These are phyloP conservation scores for Tausonia pullulans DNA, from an alignment of 1,284 basidiomycete species.

Conservation along the genomic window DNA sequence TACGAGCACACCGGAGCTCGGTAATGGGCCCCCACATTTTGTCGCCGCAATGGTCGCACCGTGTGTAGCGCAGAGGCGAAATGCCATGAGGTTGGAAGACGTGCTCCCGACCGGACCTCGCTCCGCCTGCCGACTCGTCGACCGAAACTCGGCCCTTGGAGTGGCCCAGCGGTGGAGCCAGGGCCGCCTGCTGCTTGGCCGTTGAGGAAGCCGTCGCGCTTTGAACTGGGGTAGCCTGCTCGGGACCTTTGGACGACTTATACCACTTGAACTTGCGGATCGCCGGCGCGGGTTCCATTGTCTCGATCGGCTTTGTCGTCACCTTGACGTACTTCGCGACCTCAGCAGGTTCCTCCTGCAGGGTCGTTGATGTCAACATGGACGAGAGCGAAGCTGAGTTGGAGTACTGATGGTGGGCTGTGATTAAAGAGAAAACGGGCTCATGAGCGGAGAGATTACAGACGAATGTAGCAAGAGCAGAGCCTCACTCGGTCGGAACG, in stretches of 20 bases:
- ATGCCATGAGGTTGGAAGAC: slow-evolving; percentile 82
- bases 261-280: slow-evolving; percentile 44
- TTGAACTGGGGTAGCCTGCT: neutral
- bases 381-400: slow-evolving; percentile 35
- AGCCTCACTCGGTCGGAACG: slow-evolving; percentile 19
- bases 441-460: too few species aligned
- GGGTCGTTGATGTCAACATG: slow-evolving; percentile 27
- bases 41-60: slow-evolving; percentile 91
- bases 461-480: slow-evolving; percentile 10
- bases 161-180: neutral
- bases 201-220: neutral
- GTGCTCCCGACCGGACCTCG: slow-evolving; percentile 44
- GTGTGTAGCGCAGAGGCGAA: slow-evolving; percentile 56
- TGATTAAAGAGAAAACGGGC: too few species aligned
- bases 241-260: slow-evolving; percentile 29
- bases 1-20: slow-evolving; percentile 70
- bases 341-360: slow-evolving; percentile 35
- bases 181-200: neutral
- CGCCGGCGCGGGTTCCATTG: slow-evolving; percentile 33
- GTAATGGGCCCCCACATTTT: slow-evolving; percentile 93
- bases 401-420: slow-evolving; percentile 1
- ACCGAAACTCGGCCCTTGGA: neutral
- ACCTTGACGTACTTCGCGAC: slow-evolving; percentile 34
- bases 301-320: slow-evolving; percentile 30
- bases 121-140: neutral